Evolutionary conservation across 2,329 filamentous ascomycete species (phyloP).

Genomic region (Trichocomaceae sp.): DNA sequence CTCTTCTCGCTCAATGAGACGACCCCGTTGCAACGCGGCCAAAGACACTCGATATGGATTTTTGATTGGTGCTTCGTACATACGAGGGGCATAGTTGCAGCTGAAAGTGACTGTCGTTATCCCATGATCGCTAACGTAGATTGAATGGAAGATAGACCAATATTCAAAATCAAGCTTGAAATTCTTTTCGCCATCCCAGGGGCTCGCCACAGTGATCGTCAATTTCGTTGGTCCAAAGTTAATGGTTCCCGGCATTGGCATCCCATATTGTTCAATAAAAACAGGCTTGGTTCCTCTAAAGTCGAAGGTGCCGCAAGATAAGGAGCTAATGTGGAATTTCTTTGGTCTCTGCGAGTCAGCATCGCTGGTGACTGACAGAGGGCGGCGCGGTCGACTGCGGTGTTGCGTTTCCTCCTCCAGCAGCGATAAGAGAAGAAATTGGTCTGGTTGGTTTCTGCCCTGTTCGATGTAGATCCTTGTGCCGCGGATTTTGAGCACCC

Average conservation of each 20-base stretch:
- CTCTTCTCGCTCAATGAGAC: background rate
- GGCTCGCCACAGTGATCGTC: constrained; percentile 37
- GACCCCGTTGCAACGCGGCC: constrained; percentile 2
- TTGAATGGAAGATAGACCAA: constrained; percentile 15
- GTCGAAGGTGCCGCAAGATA: constrained; percentile 47
- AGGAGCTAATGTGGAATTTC: constrained; percentile 15
- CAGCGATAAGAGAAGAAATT: constrained; percentile 16
- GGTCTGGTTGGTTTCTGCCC: constrained; percentile 15
- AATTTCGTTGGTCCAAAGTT: constrained; percentile 43
- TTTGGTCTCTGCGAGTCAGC: constrained; percentile 9
- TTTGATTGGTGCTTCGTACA: constrained; percentile 13
- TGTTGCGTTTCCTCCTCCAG: constrained; percentile 17
- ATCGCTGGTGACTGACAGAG: background rate
- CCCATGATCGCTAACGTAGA: constrained; percentile 15
- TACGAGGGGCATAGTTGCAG: constrained; percentile 15
- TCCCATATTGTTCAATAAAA: constrained; percentile 33
- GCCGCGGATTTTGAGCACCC: constrained; percentile 16
- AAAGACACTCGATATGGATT: background rate
- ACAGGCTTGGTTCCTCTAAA: constrained; percentile 34
- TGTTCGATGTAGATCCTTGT: constrained; percentile 16
- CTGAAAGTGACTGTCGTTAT: constrained; percentile 42
- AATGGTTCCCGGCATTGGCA: constrained; percentile 16
- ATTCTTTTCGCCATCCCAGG: constrained; percentile 32
- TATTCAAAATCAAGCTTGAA: constrained; percentile 23
- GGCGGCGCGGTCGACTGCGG: constrained; percentile 10